Evolutionary conservation across 345 rosid species (phyloP).

Genomic region (Bruguiera parviflora): DNA sequence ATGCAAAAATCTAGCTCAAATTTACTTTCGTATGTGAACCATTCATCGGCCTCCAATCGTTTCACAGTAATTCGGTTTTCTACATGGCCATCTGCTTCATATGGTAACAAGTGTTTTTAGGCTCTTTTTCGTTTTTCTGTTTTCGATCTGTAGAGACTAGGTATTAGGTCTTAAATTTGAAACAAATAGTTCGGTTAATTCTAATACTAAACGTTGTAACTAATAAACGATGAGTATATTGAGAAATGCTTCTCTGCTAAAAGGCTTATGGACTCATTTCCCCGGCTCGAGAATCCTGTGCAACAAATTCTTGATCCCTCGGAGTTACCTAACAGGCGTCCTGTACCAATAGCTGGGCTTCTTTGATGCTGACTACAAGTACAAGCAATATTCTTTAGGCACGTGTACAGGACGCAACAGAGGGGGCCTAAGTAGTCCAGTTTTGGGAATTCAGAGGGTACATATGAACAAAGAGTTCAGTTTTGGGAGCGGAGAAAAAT

Average conservation of each 20-base stretch:
- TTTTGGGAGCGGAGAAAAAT: constrained; percentile 40
- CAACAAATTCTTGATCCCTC: constrained; percentile 61
- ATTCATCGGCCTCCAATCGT: neutral
- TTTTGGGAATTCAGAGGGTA: constrained; percentile 47
- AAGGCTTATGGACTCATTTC: constrained; percentile 73
- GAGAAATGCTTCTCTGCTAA: constrained; percentile 73
- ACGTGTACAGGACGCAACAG: constrained; percentile 39
- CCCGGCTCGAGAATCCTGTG: constrained; percentile 33
- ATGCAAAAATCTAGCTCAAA: constrained; percentile 88
- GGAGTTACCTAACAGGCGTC: constrained; percentile 5
- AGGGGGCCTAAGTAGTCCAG: constrained; percentile 28
- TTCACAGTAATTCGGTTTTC: neutral
- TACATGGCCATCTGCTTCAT: neutral
- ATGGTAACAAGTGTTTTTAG: neutral
- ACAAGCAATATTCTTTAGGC: constrained; percentile 38
- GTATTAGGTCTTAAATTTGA: too few species aligned
- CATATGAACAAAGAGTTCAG: constrained; percentile 49
- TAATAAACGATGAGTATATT: constrained; percentile 33
- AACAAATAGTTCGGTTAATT: too few species aligned
- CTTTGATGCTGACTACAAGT: constrained; percentile 42
- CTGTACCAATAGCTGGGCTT: constrained; percentile 43
- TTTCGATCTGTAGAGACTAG: too few species aligned
- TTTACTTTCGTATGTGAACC: constrained; percentile 61
- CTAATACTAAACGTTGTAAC: too few species aligned
- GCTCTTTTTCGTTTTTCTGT: too few species aligned